These are phyloP conservation scores for Sanghuangporus baumii DNA, from an alignment of 1,284 basidiomycete species.

Conservation along the genomic window DNA sequence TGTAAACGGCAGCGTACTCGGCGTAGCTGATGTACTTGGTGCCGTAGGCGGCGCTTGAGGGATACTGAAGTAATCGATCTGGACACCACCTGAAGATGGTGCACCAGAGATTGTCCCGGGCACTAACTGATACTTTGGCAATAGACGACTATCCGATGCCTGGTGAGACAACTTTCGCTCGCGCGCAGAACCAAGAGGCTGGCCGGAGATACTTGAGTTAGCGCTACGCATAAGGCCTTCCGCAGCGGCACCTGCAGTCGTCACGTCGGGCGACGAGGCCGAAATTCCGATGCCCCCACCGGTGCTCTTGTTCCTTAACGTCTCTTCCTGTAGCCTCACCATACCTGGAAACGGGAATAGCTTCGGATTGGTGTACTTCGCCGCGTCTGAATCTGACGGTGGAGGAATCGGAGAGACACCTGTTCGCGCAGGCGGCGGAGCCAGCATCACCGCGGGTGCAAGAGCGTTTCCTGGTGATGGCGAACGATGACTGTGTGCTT, in stretches of 20 bases:
- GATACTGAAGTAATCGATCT: slow-evolving; percentile 44
- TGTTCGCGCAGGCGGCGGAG: slow-evolving; percentile 48
- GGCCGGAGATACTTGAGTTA: slow-evolving; percentile 48
- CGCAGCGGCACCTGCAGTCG: slow-evolving; percentile 23
- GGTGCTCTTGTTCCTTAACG: slow-evolving; percentile 48
- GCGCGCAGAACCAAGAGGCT: slow-evolving; percentile 42
- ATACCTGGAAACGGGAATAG: slow-evolving; percentile 88
- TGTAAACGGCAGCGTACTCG: slow-evolving; percentile 57
- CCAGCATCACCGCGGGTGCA: slow-evolving; percentile 57
- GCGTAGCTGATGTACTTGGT: slow-evolving; percentile 32
- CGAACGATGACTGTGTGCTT: slow-evolving; percentile 39
- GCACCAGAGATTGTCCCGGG: slow-evolving; percentile 34
- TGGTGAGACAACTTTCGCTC: slow-evolving; percentile 65
- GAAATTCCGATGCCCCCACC: slow-evolving; percentile 45
- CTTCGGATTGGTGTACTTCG: slow-evolving; percentile 71
- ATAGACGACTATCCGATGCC: slow-evolving; percentile 57
- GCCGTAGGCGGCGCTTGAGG: slow-evolving; percentile 29
- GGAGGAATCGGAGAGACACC: slow-evolving; percentile 67
- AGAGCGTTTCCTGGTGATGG: slow-evolving; percentile 43
- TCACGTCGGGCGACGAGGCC: slow-evolving; percentile 58
- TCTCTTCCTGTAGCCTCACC: slow-evolving; percentile 66
- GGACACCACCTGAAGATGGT: slow-evolving; percentile 39
- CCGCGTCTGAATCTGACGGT: slow-evolving; percentile 51
- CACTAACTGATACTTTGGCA: slow-evolving; percentile 41
- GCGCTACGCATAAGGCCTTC: slow-evolving; percentile 31